Conservation (phyloP, 2,329 filamentous ascomycete species). For the Talaromyces atroroseus region DNA sequence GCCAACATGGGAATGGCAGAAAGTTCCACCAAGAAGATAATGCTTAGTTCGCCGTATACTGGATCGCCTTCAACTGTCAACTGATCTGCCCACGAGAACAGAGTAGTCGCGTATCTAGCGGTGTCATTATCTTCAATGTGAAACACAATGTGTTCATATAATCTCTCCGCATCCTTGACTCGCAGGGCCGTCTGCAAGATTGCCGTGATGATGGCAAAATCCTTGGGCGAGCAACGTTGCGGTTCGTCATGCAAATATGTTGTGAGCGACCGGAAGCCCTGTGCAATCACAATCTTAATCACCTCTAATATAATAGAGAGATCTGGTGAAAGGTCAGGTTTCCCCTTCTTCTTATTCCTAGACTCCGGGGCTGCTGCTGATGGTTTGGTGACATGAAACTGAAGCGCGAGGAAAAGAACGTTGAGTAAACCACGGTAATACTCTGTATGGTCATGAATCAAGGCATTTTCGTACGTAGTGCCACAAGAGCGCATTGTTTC, state of each 20-base stretch:
- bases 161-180: constrained; percentile 68
- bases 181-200: constrained; percentile 79
- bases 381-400: constrained; percentile 39
- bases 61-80: constrained; percentile 74
- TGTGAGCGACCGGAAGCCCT: constrained; percentile 76
- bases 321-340: constrained; percentile 35
- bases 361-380: constrained; percentile 31
- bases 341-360: constrained; percentile 24
- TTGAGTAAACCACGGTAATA: constrained; percentile 83
- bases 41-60: constrained; percentile 85
- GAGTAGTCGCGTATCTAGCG: constrained; percentile 72
- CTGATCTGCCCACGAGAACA: constrained; percentile 92
- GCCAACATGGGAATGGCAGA: constrained; percentile 75
- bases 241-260: constrained; percentile 74
- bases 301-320: constrained; percentile 68
- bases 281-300: constrained; percentile 69
- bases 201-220: constrained; percentile 81
- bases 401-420: constrained; percentile 75
- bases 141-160: constrained; percentile 64
- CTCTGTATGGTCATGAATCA: constrained; percentile 52
- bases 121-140: constrained; percentile 63
- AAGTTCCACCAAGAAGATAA: constrained; percentile 81
- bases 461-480: constrained; percentile 55
- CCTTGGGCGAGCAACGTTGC: constrained; percentile 61
- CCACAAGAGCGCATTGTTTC: constrained; percentile 51